These are phyloP conservation scores for Apophysomyces variabilis DNA, from an alignment of 371 early-diverging fungal genomes.

Conservation along the genomic window DNA sequence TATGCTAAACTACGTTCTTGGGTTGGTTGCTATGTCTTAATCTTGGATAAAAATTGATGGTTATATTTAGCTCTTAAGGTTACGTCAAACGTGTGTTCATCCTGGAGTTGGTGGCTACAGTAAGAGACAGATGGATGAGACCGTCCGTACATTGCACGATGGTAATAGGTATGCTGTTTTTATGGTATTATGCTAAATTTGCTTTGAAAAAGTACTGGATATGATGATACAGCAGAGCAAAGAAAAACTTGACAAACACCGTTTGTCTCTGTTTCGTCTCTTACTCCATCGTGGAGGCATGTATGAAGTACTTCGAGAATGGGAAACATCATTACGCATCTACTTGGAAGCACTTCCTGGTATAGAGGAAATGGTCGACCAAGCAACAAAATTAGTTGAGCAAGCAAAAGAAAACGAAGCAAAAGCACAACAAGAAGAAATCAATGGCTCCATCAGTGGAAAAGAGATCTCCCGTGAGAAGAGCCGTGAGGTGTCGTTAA, in stretches of 20 bases:
- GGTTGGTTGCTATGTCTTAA: constrained; percentile 19
- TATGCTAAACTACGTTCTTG: constrained; percentile 26
- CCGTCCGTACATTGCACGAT: constrained; percentile 27
- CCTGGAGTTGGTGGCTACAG: constrained; percentile 30
- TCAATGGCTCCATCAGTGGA: neutral
- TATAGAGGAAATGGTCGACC: constrained; percentile 17
- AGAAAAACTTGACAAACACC: constrained; percentile 25
- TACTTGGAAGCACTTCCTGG: constrained; percentile 20
- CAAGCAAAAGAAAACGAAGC: constrained; percentile 23
- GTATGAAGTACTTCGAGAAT: constrained; percentile 32
- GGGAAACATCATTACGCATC: constrained; percentile 18
- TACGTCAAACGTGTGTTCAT: constrained; percentile 45
- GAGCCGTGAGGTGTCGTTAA: neutral
- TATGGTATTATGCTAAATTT: neutral
- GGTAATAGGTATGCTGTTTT: constrained; percentile 11
- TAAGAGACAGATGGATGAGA: constrained; percentile 15
- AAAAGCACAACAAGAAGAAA: neutral
- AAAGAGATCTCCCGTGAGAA: neutral
- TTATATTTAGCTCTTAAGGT: constrained; percentile 28
- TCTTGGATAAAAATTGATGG: neutral
- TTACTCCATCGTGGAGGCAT: constrained; percentile 35
- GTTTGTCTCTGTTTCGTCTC: constrained; percentile 16
- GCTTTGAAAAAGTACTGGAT: constrained; percentile 42
- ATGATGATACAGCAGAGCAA: constrained; percentile 47
- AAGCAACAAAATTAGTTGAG: constrained; percentile 12